Evolutionary conservation across 345 rosid species (phyloP).

Genomic region (Fremontodendron californicum): DNA sequence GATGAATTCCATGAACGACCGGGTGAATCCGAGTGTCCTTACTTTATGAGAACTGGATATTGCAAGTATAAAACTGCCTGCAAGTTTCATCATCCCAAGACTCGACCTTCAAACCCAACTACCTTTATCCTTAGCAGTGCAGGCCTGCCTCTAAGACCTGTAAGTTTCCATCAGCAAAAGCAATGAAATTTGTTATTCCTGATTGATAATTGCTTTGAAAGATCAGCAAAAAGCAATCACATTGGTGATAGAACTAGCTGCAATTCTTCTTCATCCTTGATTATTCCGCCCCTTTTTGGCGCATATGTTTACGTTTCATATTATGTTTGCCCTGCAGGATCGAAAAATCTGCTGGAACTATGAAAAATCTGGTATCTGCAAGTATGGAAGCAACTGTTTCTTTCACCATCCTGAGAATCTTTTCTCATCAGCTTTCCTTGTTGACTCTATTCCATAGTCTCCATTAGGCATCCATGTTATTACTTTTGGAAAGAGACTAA

Average conservation of each 20-base stretch:
- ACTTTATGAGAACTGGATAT: constrained; percentile 45
- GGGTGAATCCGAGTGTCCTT: constrained; percentile 41
- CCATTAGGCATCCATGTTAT: neutral
- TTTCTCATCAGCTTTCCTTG: neutral
- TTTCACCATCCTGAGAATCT: constrained; percentile 37
- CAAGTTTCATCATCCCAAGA: constrained; percentile 52
- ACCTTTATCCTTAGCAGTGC: constrained; percentile 22
- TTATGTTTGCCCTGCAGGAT: constrained; percentile 13
- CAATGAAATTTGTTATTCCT: neutral
- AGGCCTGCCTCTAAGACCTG: constrained; percentile 42
- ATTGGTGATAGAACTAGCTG: neutral
- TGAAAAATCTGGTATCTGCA: constrained; percentile 40
- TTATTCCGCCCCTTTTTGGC: neutral
- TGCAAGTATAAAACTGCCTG: constrained; percentile 41
- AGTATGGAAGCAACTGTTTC: constrained; percentile 39
- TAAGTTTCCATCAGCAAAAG: constrained; percentile 21
- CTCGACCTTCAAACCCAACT: constrained; percentile 14
- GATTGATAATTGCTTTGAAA: neutral
- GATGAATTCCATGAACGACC: constrained; percentile 55
- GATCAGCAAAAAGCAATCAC: neutral
- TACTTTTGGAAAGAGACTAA: neutral
- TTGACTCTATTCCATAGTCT: neutral
- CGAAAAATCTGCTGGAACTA: constrained; percentile 25
- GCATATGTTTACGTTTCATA: neutral
- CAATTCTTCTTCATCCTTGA: neutral